phyloP scores from a whole-genome alignment of 495 filamentous ascomycete genomes.

The Lasiosphaeris hirsuta region DNA sequence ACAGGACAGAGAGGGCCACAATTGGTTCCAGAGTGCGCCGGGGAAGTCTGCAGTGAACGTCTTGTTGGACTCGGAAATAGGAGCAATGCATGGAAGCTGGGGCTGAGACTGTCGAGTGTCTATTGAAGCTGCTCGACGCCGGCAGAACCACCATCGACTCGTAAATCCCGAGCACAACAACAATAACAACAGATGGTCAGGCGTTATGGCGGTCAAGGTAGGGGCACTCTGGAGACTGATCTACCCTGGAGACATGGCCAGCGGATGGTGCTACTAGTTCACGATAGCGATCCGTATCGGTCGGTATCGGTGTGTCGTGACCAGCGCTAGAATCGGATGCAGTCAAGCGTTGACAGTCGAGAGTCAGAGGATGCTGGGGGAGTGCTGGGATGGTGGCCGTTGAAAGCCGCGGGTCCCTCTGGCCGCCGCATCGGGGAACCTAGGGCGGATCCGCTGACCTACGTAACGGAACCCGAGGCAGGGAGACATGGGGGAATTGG shows the following conservation, averaged over 20 bases:
- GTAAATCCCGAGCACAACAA: not conserved
- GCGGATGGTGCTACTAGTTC: not conserved
- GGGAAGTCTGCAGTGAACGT: conserved; percentile 2
- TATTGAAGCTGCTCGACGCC: not conserved
- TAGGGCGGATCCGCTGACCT: not conserved
- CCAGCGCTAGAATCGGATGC: not conserved
- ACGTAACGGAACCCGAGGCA: too few species aligned
- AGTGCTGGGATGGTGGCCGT: not conserved
- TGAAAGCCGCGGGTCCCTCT: not conserved
- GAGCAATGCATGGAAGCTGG: too few species aligned
- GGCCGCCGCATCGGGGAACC: not conserved
- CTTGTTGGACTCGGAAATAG: conserved; percentile 6
- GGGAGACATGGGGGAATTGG: too few species aligned
- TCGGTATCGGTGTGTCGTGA: not conserved
- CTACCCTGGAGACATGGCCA: too few species aligned
- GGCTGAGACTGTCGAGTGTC: not conserved
- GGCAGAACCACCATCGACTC: too few species aligned
- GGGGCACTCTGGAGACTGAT: too few species aligned
- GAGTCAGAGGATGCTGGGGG: not conserved
- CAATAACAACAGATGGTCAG: too few species aligned
- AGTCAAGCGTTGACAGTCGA: not conserved
- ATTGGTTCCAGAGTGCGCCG: conserved; percentile 18
- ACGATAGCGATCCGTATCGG: conserved; percentile 9
- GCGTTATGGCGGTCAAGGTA: too few species aligned
- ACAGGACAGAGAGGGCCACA: not conserved